Base-by-base conservation (phyloP, 805 yeast genomes). In the Saccharomycopsis sp. region DNA sequence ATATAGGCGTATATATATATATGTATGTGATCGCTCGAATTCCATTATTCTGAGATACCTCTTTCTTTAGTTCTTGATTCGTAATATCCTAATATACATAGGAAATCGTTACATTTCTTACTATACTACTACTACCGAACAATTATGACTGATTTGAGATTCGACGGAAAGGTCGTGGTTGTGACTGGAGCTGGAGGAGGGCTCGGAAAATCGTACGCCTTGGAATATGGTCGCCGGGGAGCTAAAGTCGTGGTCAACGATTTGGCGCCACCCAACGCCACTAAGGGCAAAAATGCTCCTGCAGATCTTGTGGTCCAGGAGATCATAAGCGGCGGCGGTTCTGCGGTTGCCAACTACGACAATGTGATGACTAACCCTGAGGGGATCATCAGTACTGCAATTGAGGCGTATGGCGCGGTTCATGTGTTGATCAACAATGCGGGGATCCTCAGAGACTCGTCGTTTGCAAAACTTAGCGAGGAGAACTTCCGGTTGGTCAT, bases 181-280 rank as follows among this genome's bases (percentile, higher is more conserved):
- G 84, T 93, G 70, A 93, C 97, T 54, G 99, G 99, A 38, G 94
- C 97, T 53, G 99, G 99, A 64, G 98, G 97, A 65, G 99, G 98
- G 19, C 80, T 93, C 52, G 99, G 99, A 23, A 87, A 80, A 67
- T 84, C 84, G 54, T 93, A 93, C 72, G 96, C 97, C 3, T 74
- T 90, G 35, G 90, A 87, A 65, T 93, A 80, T 73, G 98, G 96
- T 50, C 76, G 83, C 60, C 80, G 96, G 65, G 98, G 98, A 41
- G 99, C 97, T 61, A 86, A 86, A 66, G 97, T 93, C 42, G 97
- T 93, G 24, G 97, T 93, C 35, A 93, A 93, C 70, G 99, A 93
- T 73, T 78, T 93, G 62, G 97, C 97, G 58, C 96, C 96, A 34
- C 77, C 92, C 23, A 75, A 89, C 56, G 75, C 79, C 24, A 97